Base-by-base conservation (phyloP, 202 grass and related monocot genomes). In the Musa balbisiana region DNA sequence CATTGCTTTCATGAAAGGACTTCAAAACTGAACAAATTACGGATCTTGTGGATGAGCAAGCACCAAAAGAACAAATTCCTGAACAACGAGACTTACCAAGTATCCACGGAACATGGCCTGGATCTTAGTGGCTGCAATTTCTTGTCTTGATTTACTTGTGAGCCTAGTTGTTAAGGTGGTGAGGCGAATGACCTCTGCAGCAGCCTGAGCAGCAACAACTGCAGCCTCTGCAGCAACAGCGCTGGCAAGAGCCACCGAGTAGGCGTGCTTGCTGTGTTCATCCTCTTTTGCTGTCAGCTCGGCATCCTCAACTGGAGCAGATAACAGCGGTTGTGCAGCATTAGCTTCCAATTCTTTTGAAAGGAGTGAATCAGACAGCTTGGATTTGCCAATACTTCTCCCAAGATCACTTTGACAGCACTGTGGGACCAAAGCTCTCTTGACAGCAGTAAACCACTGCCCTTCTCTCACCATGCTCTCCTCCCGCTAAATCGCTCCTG, bases 371-470 rank as follows among this genome's bases (percentile, higher is more conserved):
- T 64, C 25, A 29, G 51, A 62, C 29, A 71, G 53, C 53, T 16
- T n/a, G 77, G 67, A 79, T 59, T 51, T 49, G 19, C 19, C 67
- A 49, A 55, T 2, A 15, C 24, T 50, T 1, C 55, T 25, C 22
- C 71, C 50, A 13, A 3, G 3, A 0, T 73, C 73, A 82, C 82
- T 67, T 86, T 87, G 77, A 86, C 84, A 20, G 77, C 80, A 73
- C 80, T 79, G 85, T 53, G 86, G 85, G 76, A 86, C 83, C 80
- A 97, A 91, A 49, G 91, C 76, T 79, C 77, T 97, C 81, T 85
- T 97, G 25, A 93, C 76, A 54, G 88, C 83, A 83, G 54, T 85
- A 74, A 91, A 93, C 90, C 94, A 97, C 51, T 89, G 93, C 27
- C 84, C 78, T 85, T 87, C 93, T 76, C 87, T 93, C 55, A 82